A percentile compares a stretch with the other conserved stretches of the same genome.
These are phyloP conservation scores for Nemania bipapillata DNA, from an alignment of 2,329 filamentous ascomycete genomes.

Conservation along the genomic window DNA sequence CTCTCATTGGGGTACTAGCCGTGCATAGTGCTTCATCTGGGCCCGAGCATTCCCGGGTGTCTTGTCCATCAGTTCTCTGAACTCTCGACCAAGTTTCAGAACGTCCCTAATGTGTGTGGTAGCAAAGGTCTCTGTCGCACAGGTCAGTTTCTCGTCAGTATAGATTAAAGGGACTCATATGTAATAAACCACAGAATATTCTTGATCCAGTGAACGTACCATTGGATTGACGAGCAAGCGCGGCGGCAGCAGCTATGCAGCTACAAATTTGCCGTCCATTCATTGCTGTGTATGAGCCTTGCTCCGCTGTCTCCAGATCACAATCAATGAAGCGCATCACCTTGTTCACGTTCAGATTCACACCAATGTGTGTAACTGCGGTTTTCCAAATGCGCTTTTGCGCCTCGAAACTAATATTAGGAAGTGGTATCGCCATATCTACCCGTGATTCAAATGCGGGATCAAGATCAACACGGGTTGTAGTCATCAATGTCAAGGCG, in stretches of 20 bases:
- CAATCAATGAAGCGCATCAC: neutral
- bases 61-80: constrained; percentile 3
- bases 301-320: neutral
- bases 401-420: constrained; percentile 14
- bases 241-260: constrained; percentile 30
- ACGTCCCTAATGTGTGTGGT: constrained; percentile 4
- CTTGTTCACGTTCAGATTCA: neutral
- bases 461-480: constrained; percentile 21
- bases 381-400: constrained; percentile 24
- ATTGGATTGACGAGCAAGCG: constrained; percentile 21
- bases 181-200: neutral
- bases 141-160: neutral
- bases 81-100: constrained; percentile 14
- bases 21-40: neutral
- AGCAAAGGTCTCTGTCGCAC: neutral
- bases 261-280: constrained; percentile 37
- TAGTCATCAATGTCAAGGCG: constrained; percentile 34
- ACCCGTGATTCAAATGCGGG: constrained; percentile 20
- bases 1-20: neutral
- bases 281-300: constrained; percentile 14
- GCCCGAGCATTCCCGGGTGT: neutral
- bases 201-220: constrained; percentile 11
- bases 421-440: constrained; percentile 19
- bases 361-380: constrained; percentile 20
- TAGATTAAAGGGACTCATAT: neutral